Percentiles rank a stretch among this genome's conserved stretches.
These are phyloP conservation scores for Argentina anserina DNA, from an alignment of 306 rosid genomes.

Conservation along the genomic window DNA sequence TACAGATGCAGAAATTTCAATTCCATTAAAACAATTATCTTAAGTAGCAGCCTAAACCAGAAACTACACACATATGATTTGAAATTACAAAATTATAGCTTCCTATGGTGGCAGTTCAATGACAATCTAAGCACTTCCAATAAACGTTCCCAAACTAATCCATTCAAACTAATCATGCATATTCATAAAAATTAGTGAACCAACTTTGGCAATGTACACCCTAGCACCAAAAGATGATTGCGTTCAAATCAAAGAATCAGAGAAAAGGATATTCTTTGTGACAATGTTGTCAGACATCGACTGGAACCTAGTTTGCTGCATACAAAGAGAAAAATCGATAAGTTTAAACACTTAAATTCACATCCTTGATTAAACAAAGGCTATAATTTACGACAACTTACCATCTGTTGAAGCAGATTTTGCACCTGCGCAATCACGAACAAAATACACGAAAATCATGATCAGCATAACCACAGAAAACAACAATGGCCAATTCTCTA, in stretches of 20 bases:
- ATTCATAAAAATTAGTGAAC: not conserved
- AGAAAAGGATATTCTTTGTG: constrained; percentile 86
- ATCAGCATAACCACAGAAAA: constrained; percentile 10
- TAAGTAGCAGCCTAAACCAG: not conserved
- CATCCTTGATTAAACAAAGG: constrained; percentile 15
- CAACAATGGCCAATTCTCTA: not conserved
- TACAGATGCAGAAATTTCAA: not conserved
- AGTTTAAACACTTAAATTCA: constrained; percentile 17
- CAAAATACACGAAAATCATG: constrained; percentile 18
- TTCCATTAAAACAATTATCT: not conserved
- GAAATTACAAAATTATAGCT: not conserved
- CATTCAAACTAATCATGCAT: not conserved
- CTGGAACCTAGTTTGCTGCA: constrained; percentile 93
- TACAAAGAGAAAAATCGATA: constrained; percentile 17
- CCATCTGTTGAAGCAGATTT: constrained; percentile 98
- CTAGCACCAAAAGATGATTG: not conserved
- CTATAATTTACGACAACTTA: constrained; percentile 42
- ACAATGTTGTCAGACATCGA: constrained; percentile 90
- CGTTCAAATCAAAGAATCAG: not conserved
- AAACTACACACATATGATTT: not conserved
- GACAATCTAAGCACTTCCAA: not conserved
- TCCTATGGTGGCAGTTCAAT: not conserved
- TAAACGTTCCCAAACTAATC: not conserved
- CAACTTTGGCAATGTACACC: not conserved
- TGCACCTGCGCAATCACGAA: constrained; percentile 62